Percentiles rank a stretch among this genome's conserved stretches.
These are phyloP conservation scores for Lithospermum erythrorhizon DNA, from an alignment of 257 asterid species.

Conservation along the genomic window DNA sequence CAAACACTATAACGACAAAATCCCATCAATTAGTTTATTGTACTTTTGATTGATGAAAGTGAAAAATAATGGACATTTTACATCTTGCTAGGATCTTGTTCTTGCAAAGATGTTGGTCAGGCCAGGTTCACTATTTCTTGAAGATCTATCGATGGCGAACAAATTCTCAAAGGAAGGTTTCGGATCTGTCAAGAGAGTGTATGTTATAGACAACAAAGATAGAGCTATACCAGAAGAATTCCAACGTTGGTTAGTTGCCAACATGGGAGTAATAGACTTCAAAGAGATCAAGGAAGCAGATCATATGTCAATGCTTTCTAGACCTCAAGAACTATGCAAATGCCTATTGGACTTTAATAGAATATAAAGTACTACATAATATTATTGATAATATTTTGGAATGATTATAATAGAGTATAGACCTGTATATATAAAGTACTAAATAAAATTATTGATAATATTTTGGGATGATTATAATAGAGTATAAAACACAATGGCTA, in stretches of 20 bases:
- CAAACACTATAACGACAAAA: neutral
- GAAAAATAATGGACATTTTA: neutral
- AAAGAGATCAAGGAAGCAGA: conserved; percentile 21
- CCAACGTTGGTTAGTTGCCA: conserved; percentile 20
- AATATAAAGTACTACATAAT: too few relatives aligned
- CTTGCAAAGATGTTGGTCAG: conserved; percentile 22
- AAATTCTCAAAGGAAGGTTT: conserved; percentile 7
- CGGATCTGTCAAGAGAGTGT: conserved; percentile 23
- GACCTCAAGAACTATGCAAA: conserved; percentile 18
- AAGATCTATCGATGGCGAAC: conserved; percentile 13
- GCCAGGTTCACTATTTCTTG: conserved; percentile 9
- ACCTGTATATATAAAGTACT: too few relatives aligned
- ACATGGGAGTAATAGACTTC: conserved; percentile 26
- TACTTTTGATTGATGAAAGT: neutral
- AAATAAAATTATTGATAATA: too few relatives aligned
- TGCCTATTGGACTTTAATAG: neutral
- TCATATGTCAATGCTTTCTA: conserved; percentile 36
- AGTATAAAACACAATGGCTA: too few relatives aligned
- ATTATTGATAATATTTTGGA: too few relatives aligned
- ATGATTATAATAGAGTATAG: too few relatives aligned
- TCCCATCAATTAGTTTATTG: neutral
- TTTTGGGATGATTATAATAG: too few relatives aligned
- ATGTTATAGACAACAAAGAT: conserved; percentile 18
- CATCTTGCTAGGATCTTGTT: conserved; percentile 16
- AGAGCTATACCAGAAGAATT: conserved; percentile 8